Evolutionary conservation across 2,329 filamentous ascomycete genomes (phyloP), one percentile per base, ranked within the genome.

Genomic region (Apiospora sp.): DNA sequence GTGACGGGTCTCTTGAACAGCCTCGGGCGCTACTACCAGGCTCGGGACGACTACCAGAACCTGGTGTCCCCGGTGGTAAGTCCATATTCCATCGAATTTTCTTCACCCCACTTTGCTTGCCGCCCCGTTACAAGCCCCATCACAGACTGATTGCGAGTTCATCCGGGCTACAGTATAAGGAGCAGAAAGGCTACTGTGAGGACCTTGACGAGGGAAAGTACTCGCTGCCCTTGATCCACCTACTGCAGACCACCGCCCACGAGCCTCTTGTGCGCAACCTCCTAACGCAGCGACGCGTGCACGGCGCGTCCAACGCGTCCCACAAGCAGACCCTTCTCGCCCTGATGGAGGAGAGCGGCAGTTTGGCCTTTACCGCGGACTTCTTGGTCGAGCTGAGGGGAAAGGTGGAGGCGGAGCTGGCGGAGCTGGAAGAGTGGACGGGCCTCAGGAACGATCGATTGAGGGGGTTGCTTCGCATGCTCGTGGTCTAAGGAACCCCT

Each of bases 1-100:
- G 12, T 61, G 14, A 4, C n/a, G 14, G 19, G 13, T 7, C 84
- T 93, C 3, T 89, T 91, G 73, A 91, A 87, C 75, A 83, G 86
- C n/a, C 86, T 90, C 58, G 89, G 89, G 70, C 82, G 89, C 1
- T 85, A 89, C 75, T 91, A 90, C 82, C 89, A 91, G 74, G 90
- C 90, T 79, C 83, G 88, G 71, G 87, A 89, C 83, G 91, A 93
- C 82, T 92, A 92, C 79, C 86, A 90, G 76, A 93, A 93, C 24
- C 34, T 68, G 0, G 6, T 24, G 0, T 37, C 30, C 3, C 13
- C 27, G 2, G 67, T 48, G 7, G 49, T 27, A 14, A 51, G 49
- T 51, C 6, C 14, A 1, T 16, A 44, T 6, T 44, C 7, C 6
- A 41, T 41, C 7, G 8, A 30, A 30, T 30, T 30, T 30, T 30